Conservation (phyloP, 2,329 filamentous ascomycete species). For the Bipolaris sorokiniana region DNA sequence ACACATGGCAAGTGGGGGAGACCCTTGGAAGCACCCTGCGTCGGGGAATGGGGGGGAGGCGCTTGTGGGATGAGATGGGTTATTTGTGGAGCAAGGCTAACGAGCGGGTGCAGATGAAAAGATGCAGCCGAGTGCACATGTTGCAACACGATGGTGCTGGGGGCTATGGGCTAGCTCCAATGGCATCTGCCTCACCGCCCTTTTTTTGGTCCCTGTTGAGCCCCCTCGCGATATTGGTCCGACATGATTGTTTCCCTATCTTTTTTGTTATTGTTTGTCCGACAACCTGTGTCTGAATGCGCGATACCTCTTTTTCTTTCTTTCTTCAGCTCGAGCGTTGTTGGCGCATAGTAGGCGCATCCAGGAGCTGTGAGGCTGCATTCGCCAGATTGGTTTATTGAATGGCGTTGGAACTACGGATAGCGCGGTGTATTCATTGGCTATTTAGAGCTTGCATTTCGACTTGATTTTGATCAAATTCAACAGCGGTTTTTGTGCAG, state of each 20-base stretch:
- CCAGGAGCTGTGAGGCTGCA: background rate
- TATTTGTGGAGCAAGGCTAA: too few species aligned
- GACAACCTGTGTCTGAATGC: background rate
- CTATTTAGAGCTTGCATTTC: background rate
- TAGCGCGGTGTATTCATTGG: background rate
- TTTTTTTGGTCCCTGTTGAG: background rate
- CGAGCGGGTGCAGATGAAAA: too few species aligned
- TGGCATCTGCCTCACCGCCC: background rate
- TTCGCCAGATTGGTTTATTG: background rate
- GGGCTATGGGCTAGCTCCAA: background rate
- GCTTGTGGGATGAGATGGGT: too few species aligned
- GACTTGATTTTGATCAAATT: background rate
- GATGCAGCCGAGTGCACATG: too few species aligned
- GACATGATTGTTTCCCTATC: background rate
- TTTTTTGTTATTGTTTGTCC: background rate
- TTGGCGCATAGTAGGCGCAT: conserved; percentile 3
- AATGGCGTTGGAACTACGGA: background rate
- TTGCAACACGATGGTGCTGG: too few species aligned
- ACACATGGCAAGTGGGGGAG: background rate
- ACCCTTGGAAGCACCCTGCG: background rate
- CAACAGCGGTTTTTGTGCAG: background rate
- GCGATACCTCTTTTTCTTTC: conserved; percentile 2
- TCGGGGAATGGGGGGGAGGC: background rate
- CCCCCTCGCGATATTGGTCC: background rate
- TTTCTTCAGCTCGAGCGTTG: background rate